These are phyloP conservation scores for Alternaria tenuissima DNA, from an alignment of 2,329 filamentous ascomycete genomes.

Conservation along the genomic window DNA sequence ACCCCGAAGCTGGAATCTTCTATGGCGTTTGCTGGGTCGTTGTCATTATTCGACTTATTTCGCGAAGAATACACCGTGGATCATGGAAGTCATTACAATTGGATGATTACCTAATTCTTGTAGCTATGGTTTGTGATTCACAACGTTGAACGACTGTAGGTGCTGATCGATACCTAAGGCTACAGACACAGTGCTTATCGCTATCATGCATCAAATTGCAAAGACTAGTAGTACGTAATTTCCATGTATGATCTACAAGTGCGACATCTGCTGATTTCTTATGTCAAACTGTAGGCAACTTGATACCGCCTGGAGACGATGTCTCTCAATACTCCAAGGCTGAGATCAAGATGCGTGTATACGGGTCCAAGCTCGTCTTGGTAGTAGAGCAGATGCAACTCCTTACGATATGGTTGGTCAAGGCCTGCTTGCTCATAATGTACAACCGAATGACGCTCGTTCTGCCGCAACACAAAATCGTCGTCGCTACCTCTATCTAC, in stretches of 20 bases:
- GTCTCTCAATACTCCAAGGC: conserved; percentile 43
- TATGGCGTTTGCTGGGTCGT: conserved; percentile 47
- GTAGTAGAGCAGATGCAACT: conserved; percentile 64
- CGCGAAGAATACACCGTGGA: conserved; percentile 41
- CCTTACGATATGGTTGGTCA: conserved; percentile 61
- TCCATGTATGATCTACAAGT: background rate
- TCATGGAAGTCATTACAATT: conserved; percentile 44
- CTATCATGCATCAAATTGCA: conserved; percentile 44
- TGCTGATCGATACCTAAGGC: conserved; percentile 26
- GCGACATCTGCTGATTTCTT: background rate
- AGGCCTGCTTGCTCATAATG: conserved; percentile 63
- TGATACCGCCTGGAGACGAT: conserved; percentile 46
- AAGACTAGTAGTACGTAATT: conserved; percentile 32
- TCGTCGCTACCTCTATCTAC: conserved; percentile 57
- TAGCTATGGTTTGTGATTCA: conserved; percentile 42
- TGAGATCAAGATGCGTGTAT: conserved; percentile 54
- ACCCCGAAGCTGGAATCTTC: conserved; percentile 47
- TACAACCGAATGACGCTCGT: conserved; percentile 59
- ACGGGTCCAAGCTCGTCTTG: conserved; percentile 64
- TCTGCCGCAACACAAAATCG: conserved; percentile 40
- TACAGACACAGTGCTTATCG: conserved; percentile 46
- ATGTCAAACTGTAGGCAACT: conserved; percentile 28
- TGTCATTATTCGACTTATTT: conserved; percentile 39
- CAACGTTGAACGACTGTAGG: background rate
- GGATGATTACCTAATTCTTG: conserved; percentile 49